Evolutionary conservation across 1,284 basidiomycete genomes (phyloP), one percentile per base, ranked within the genome.

Genomic region (Microbotryum silenes-acaulis): DNA sequence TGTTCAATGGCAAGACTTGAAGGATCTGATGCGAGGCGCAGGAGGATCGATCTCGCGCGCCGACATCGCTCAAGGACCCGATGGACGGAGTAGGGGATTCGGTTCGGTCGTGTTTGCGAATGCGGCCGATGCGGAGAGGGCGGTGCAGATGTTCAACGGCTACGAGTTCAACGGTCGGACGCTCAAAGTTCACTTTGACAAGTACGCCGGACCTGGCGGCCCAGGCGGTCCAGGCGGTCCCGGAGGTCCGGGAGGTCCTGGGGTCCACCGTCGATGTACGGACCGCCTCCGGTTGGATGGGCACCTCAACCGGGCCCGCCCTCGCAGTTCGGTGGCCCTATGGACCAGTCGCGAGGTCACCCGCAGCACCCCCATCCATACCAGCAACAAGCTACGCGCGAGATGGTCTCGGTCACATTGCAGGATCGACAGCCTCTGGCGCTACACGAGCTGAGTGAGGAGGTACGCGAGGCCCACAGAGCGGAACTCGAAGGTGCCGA

Each of bases 1-100:
- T 67, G 90, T 92, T 33, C 85, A 90, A 67, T 97, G 92, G 92
- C 92, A 97, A 78, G 94, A 98, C 77, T 83, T 98, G 68, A 97
- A 98, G 73, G 94, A 97, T 75, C 83, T 97, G 54, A 97, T 97
- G 76, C 85, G 94, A 55, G 87, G 89, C 69, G 89, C 91, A 2
- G 94, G 37, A 42, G 37, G 94, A 53, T 94, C 91, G 0, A 92
- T 98, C 59, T 81, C 97, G 23, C 85, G 94, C 44, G 93, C 94
- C 8, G 91, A 96, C 72, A 89, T 96, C 2, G 88, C 88, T 2
- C 80, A 91, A 8, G 88, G 86, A n/a, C 82, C 82, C 0, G 89
- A 93, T 65, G 89, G 89, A 4, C 82, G 89, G 47, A 89, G 88
- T 37, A 80, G 89, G 56, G 91, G 91, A 0, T 92, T 90, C 71